Evolutionary conservation across 78 protist genomes (phyloP), one percentile per base, ranked within the genome.

Genomic region (Creolimax fragrantissima): DNA sequence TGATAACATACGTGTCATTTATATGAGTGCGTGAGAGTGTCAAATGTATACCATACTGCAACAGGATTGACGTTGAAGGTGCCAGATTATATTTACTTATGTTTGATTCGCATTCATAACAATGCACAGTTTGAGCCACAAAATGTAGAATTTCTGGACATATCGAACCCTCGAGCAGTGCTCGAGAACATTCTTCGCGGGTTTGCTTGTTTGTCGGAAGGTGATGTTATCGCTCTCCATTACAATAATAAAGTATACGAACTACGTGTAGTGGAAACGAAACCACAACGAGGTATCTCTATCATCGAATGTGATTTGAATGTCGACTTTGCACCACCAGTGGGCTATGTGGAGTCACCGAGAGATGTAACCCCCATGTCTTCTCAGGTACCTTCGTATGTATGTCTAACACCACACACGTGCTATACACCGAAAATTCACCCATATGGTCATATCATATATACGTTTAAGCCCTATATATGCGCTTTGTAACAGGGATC

Each of bases 251-350:
- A 88, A 3, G 41, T 36, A 3, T 95, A 94, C 91, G 74, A 47
- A 2, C 44, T 97, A 32, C 47, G 35, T 6, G 95, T 96, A n/a
- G 11, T 92, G 35, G 98, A 96, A 43, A 58, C 45, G 2, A 88
- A 93, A 84, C 91, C 91, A 35, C 43, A 83, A 2, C 11, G 42
- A 7, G 98, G 97, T 47, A 94, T 97, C 45, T 91, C 95, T 66
- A 94, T 97, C 92, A 86, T 96, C n/a, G 97, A 97, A 84, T 92
- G 97, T 42, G 98, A 97, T 85, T 42, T 97, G n/a, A 67, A 93
- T 4, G 95, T 95, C 42, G 98, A 97, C 89, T 97, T 97, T 92
- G 97, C 95, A 3, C 94, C 97, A 35, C 97, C 98, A 7, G 42
- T 84, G 45, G 97, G 95, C 83, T 44, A 94, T 43, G 90, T 83